Evolutionary conservation across 495 filamentous ascomycete genomes (phyloP).

Genomic region (Parathielavia appendiculata): DNA sequence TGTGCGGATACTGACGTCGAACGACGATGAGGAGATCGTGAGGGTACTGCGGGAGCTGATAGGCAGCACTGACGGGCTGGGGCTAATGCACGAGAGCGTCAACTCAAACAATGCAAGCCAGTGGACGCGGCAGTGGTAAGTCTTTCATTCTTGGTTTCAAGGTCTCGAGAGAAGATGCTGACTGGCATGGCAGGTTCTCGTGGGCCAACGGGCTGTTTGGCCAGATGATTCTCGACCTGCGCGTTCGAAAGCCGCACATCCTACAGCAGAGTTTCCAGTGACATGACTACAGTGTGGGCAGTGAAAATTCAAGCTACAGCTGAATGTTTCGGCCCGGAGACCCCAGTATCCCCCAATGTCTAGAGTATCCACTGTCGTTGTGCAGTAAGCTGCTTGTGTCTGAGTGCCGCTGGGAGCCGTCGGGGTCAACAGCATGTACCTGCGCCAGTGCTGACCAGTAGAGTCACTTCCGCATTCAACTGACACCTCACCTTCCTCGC

Average conservation of each 20-base stretch:
- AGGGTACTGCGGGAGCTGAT: constrained; percentile 44
- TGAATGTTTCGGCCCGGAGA: neutral
- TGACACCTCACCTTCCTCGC: neutral
- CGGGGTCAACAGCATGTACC: too few relatives aligned
- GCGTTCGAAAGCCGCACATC: constrained; percentile 38
- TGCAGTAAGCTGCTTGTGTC: neutral
- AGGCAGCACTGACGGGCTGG: constrained; percentile 50
- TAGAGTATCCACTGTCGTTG: neutral
- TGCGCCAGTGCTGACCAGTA: neutral
- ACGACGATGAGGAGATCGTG: constrained; percentile 46
- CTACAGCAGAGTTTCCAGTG: constrained; percentile 38
- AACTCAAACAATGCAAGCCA: constrained; percentile 44
- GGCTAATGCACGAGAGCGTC: constrained; percentile 59
- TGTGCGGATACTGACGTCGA: constrained; percentile 39
- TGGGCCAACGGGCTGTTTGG: constrained; percentile 69
- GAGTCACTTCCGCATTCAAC: neutral
- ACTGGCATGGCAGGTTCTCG: constrained; percentile 48
- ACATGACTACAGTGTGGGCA: neutral
- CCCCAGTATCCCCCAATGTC: neutral
- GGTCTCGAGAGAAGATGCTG: constrained; percentile 2
- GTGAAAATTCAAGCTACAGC: neutral
- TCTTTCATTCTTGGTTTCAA: neutral
- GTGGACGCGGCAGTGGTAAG: constrained; percentile 58
- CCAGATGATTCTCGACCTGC: constrained; percentile 57
- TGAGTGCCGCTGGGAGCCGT: too few relatives aligned